Percentiles rank a stretch among this genome's conserved stretches.
These are phyloP conservation scores for Naegleria lovaniensis DNA, from an alignment of 208 protist species.

Conservation along the genomic window DNA sequence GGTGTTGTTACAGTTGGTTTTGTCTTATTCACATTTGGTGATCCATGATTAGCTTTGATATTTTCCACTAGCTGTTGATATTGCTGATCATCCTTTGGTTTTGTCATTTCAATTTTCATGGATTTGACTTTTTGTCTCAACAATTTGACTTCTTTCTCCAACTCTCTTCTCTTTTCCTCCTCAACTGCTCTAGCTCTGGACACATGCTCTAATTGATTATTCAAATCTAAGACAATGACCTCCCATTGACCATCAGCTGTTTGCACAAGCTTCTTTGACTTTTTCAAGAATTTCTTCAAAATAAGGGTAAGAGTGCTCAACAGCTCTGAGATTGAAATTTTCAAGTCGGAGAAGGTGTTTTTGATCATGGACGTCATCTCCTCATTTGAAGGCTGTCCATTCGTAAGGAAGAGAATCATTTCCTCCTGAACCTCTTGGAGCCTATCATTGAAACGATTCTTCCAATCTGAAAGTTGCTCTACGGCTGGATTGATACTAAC, in stretches of 20 bases:
- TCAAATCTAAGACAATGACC: slow-evolving; percentile 6
- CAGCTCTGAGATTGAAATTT: slow-evolving; percentile 7
- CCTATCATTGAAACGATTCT: slow-evolving; percentile 13
- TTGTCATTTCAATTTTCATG: not conserved
- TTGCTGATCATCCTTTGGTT: not conserved
- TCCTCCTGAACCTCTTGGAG: slow-evolving; percentile 9
- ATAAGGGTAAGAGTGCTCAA: not conserved
- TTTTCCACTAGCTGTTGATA: not conserved
- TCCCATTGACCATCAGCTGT: not conserved
- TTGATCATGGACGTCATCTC: not conserved
- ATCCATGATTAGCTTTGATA: not conserved
- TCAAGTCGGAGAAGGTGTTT: slow-evolving; percentile 18
- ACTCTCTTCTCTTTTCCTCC: not conserved
- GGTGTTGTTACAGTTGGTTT: not conserved
- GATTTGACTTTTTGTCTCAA: not conserved
- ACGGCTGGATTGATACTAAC: not conserved
- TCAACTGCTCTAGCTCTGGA: not conserved
- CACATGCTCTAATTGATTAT: not conserved
- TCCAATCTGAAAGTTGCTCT: slow-evolving; percentile 21
- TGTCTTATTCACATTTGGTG: not conserved
- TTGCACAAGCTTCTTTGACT: slow-evolving; percentile 9
- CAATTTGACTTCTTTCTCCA: slow-evolving; percentile 13
- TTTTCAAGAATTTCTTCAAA: slow-evolving; percentile 17
- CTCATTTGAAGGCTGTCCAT: not conserved
- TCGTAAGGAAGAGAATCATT: not conserved